phyloP scores from a whole-genome alignment of 108 stramenopile genomes.

The Bacterosira constricta region DNA sequence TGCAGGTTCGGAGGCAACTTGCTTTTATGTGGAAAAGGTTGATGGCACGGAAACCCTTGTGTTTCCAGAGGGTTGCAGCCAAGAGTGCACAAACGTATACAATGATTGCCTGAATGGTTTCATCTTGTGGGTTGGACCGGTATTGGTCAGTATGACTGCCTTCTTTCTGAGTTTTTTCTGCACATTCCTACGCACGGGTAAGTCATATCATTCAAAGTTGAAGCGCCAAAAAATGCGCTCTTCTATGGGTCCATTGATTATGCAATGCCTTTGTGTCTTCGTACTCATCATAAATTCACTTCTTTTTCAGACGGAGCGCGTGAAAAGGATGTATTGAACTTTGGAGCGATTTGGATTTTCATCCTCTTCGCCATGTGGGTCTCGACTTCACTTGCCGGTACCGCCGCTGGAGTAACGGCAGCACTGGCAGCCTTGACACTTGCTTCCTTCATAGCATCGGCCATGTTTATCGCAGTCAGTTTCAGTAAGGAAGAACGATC shows the following conservation, averaged over 20 bases:
- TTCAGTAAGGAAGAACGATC: constrained; percentile 18
- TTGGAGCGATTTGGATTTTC: constrained; percentile 54
- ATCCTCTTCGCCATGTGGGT: constrained; percentile 54
- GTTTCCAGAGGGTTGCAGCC: constrained; percentile 21
- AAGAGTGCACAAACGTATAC: constrained; percentile 36
- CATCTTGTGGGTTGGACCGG: constrained; percentile 56
- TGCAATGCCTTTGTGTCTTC: neutral
- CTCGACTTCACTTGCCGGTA: constrained; percentile 50
- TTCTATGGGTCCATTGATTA: too few species aligned
- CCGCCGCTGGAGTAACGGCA: constrained; percentile 43
- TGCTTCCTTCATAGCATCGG: constrained; percentile 48
- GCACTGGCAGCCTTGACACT: constrained; percentile 44
- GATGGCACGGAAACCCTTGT: neutral
- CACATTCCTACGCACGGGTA: constrained; percentile 38
- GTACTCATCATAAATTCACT: neutral
- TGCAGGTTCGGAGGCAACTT: constrained; percentile 20
- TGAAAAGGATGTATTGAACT: constrained; percentile 49
- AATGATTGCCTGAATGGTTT: constrained; percentile 46
- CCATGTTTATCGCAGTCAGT: constrained; percentile 39
- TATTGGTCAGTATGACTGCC: constrained; percentile 39
- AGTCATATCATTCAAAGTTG: too few species aligned
- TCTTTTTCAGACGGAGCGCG: constrained; percentile 10
- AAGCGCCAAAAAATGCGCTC: too few species aligned
- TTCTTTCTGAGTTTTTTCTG: constrained; percentile 56
- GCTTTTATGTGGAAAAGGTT: constrained; percentile 21